phyloP scores from a whole-genome alignment of 2,329 filamentous ascomycete species.

The Anisogramma anomala region DNA sequence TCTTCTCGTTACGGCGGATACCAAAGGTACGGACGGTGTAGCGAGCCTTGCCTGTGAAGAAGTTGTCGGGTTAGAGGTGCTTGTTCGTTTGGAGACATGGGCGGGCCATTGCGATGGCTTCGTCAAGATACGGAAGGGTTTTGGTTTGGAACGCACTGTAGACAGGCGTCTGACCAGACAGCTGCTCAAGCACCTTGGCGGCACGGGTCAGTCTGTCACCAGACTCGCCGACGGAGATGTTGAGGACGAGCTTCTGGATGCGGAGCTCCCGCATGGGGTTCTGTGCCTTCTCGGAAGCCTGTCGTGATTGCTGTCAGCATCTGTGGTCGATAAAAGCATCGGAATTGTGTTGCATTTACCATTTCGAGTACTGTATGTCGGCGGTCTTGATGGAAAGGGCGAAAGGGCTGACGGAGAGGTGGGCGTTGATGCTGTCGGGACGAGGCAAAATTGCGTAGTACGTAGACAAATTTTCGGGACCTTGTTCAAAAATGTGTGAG shows the following conservation, averaged over 20 bases:
- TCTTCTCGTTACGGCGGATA: constrained; percentile 99
- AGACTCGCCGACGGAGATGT: constrained; percentile 99
- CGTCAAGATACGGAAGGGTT: background rate
- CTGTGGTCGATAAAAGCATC: background rate
- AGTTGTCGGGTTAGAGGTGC: constrained; percentile 1
- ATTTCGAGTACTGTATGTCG: constrained; percentile 23
- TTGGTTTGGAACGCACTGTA: constrained; percentile 64
- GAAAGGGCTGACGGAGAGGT: constrained; percentile 8
- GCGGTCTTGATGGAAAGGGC: constrained; percentile 11
- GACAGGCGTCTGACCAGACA: constrained; percentile 98
- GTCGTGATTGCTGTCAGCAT: constrained; percentile 25
- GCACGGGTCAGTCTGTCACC: constrained; percentile 99
- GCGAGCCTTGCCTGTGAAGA: constrained; percentile 76
- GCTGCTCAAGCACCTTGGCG: constrained; percentile 99
- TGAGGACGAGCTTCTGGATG: constrained; percentile 98
- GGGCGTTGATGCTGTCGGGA: constrained; percentile 9
- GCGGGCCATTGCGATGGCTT: background rate
- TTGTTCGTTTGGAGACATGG: background rate
- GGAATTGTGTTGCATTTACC: constrained; percentile 20
- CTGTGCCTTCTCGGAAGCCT: constrained; percentile 74
- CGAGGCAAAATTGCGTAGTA: background rate
- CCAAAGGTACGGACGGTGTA: constrained; percentile 99
- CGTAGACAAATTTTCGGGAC: too few species aligned
- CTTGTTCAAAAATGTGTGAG: constrained; percentile 15
- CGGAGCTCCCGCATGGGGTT: constrained; percentile 99